Evolutionary conservation across 1,139 yeast species (phyloP).

Genomic region (Debaryomyces nepalensis): DNA sequence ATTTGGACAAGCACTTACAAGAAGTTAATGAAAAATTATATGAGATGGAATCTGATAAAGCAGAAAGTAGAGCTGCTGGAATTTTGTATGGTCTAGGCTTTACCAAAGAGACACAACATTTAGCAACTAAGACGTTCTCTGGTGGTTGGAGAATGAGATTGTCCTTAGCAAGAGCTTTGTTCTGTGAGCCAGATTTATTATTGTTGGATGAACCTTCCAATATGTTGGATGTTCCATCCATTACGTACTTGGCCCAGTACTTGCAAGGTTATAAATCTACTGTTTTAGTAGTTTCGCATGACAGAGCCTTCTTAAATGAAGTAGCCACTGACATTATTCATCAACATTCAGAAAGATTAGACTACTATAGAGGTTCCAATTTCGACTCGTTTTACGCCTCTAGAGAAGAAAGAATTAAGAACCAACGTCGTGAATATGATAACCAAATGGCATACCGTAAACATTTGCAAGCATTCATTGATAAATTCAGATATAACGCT

Average conservation of each 20-base stretch:
- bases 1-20: conserved; percentile 74
- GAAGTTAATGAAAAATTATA: conserved; percentile 80
- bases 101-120: conserved; percentile 80
- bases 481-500: conserved; percentile 95
- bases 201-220: conserved; percentile 97
- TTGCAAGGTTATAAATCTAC: conserved; percentile 90
- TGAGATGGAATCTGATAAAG: conserved; percentile 96
- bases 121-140: conserved; percentile 87
- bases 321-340: conserved; percentile 97
- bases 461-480: conserved; percentile 92
- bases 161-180: conserved; percentile 95
- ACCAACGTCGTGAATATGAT: conserved; percentile 92
- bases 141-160: conserved; percentile 99
- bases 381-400: conserved; percentile 93
- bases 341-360: conserved; percentile 96
- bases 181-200: conserved; percentile 93
- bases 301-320: conserved; percentile 93
- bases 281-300: conserved; percentile 95
- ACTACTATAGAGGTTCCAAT: conserved; percentile 92
- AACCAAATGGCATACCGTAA: conserved; percentile 95
- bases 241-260: conserved; percentile 88
- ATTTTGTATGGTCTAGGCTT: conserved; percentile 92
- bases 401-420: conserved; percentile 92
- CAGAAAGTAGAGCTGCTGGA: conserved; percentile 97
- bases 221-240: conserved; percentile 99